These are phyloP conservation scores for Cornus controversa DNA, from an alignment of 148 eudicot genomes.

Conservation along the genomic window DNA sequence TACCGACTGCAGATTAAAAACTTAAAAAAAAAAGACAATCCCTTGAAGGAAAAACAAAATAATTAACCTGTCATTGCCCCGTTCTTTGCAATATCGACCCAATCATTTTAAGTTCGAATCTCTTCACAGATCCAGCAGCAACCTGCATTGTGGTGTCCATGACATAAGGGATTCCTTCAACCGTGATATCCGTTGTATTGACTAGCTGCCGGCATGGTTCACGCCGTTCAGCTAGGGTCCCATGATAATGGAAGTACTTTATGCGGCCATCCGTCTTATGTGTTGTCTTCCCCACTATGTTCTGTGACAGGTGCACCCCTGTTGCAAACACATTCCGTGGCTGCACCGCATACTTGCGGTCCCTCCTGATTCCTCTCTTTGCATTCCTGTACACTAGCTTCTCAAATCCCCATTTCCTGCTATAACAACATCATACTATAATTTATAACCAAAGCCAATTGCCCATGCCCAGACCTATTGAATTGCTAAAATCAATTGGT, in stretches of 20 bases:
- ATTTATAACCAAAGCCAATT: too few species aligned
- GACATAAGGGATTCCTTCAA: slow-evolving; percentile 49
- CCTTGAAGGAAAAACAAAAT: neutral
- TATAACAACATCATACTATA: neutral
- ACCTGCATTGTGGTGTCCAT: slow-evolving; percentile 50
- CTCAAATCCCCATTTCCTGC: slow-evolving; percentile 88
- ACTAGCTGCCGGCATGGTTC: slow-evolving; percentile 58
- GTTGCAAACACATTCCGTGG: slow-evolving; percentile 71
- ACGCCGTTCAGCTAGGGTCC: slow-evolving; percentile 50
- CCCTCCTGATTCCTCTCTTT: slow-evolving; percentile 56
- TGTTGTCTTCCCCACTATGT: slow-evolving; percentile 49
- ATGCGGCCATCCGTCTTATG: slow-evolving; percentile 45
- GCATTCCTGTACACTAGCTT: slow-evolving; percentile 72
- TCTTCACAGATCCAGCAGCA: slow-evolving; percentile 47
- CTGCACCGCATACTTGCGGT: slow-evolving; percentile 75
- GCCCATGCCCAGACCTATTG: too few species aligned
- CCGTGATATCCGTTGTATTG: slow-evolving; percentile 28
- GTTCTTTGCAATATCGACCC: slow-evolving; percentile 51
- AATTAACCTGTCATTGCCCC: slow-evolving; percentile 29
- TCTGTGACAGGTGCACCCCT: slow-evolving; percentile 80
- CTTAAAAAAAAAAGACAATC: too few species aligned
- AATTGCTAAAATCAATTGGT: too few species aligned
- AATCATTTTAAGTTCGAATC: slow-evolving; percentile 60
- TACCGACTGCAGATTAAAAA: neutral
- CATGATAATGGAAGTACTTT: slow-evolving; percentile 78